phyloP scores from a whole-genome alignment of 169 alveolate genomes.

The Theileria annulata region DNA sequence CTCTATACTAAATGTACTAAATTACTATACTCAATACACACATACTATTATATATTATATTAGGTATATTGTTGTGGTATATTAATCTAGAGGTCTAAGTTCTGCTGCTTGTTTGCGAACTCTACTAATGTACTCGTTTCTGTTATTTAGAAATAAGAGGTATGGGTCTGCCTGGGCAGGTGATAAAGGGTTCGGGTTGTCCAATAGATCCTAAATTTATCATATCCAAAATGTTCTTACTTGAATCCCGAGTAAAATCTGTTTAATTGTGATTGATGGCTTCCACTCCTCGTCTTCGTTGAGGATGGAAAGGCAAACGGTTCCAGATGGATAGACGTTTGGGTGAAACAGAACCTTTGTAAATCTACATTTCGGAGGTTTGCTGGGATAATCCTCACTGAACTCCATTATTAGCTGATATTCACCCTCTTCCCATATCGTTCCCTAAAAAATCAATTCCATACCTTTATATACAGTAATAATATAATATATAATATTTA shows the following conservation, averaged over 20 bases:
- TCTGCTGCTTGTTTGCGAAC: constrained; percentile 79
- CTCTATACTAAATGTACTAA: background rate
- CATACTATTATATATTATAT: background rate
- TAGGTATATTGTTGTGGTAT: constrained; percentile 3
- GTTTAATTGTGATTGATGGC: constrained; percentile 97
- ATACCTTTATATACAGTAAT: background rate
- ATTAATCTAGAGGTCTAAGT: constrained; percentile 67
- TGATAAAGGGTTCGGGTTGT: constrained; percentile 94
- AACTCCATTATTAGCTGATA: constrained; percentile 96
- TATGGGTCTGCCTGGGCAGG: constrained; percentile 98
- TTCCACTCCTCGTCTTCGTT: constrained; percentile 99
- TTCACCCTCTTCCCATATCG: constrained; percentile 98
- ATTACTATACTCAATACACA: background rate
- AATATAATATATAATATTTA: background rate
- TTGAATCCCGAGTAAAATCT: constrained; percentile 96
- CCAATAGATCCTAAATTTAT: constrained; percentile 88
- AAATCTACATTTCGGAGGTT: constrained; percentile 99
- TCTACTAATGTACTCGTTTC: constrained; percentile 85
- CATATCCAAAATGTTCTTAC: constrained; percentile 31
- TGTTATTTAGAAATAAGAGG: constrained; percentile 88
- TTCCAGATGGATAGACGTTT: constrained; percentile 96
- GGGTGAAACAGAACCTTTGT: constrained; percentile 97
- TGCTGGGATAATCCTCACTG: constrained; percentile 98
- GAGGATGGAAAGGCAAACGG: constrained; percentile 97
- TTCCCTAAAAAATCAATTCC: constrained; percentile 57